Base-by-base conservation (phyloP, 108 stramenopile species). In the Skeletonema costatum region DNA sequence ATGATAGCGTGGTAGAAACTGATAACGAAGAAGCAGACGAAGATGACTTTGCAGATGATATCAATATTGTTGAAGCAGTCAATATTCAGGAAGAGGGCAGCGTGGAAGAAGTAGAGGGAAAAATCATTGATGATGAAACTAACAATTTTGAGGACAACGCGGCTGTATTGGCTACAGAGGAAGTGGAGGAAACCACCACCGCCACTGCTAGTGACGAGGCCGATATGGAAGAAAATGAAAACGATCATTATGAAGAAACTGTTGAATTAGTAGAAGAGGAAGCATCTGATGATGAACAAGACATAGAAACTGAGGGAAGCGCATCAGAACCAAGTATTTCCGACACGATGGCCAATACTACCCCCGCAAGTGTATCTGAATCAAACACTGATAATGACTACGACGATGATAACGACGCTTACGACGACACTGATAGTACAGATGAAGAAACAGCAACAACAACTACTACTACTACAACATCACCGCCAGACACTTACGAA, bases 241-340 rank as follows among this genome's bases (percentile, higher is more conserved):
- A 12, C 11, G 7, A 42, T 30, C 42, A 66, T 0, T 13, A 11
- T 29, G 12, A 60, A 11, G 25, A 9, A 29, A 5, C 9, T 42
- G 42, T 5, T 32, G 59, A 70, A 29, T 70, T 50, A 59, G 0
- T 59, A n/a, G 53, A 70, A n/a, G 53, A 70, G 58, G 68, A 30
- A 53, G n/a, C 14, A 17, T 31, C 32, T 44, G 38, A 65, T 59
- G 56, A 60, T 32, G 32, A 30, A 36, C 21, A 33, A 68, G 25
- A 17, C 59, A 53, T 59, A 12, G 68, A 60, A 60, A 60, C 16
- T 58, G 30, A 30, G 4, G 59, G 25, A 32, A 17, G 12, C 35
- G 21, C 29, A 68, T 21, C 44, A 51, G 6, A 61, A 62, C 7
- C 29, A 35, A 32, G 25, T 25, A 25, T 21, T 35, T 2, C 32